phyloP scores from a whole-genome alignment of 345 rosid genomes.

The Ceriops decandra region DNA sequence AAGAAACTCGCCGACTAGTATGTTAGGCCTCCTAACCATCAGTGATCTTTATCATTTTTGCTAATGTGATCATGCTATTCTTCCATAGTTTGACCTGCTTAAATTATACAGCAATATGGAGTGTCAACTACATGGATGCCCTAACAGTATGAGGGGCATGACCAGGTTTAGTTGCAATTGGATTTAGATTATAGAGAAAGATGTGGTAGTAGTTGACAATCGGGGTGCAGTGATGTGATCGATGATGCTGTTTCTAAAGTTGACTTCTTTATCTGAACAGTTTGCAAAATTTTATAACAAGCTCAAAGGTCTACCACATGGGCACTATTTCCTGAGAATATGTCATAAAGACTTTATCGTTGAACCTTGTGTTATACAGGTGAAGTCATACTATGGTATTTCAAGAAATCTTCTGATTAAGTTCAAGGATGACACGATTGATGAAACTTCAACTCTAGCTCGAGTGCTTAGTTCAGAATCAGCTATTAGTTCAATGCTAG shows the following conservation, averaged over 20 bases:
- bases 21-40: constrained; percentile 14
- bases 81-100: no score
- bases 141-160: background rate
- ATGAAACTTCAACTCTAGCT: constrained; percentile 83
- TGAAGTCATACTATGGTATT: constrained; percentile 87
- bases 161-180: background rate
- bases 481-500: constrained; percentile 86
- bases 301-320: background rate
- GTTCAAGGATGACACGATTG: constrained; percentile 82
- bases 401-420: constrained; percentile 87
- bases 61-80: background rate
- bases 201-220: background rate
- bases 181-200: background rate
- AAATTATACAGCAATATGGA: no score
- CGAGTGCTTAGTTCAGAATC: constrained; percentile 86
- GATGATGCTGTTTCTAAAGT: background rate
- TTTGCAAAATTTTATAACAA: background rate
- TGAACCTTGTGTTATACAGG: constrained; percentile 41
- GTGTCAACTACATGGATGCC: background rate
- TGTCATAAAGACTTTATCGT: constrained; percentile 2
- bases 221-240: background rate
- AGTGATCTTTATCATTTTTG: background rate
- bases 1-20: constrained; percentile 93
- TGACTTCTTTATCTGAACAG: background rate
- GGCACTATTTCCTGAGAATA: background rate